Evolutionary conservation across 1,284 basidiomycete species (phyloP), one percentile per base, ranked within the genome.

Genomic region (Volvariella volvacea): DNA sequence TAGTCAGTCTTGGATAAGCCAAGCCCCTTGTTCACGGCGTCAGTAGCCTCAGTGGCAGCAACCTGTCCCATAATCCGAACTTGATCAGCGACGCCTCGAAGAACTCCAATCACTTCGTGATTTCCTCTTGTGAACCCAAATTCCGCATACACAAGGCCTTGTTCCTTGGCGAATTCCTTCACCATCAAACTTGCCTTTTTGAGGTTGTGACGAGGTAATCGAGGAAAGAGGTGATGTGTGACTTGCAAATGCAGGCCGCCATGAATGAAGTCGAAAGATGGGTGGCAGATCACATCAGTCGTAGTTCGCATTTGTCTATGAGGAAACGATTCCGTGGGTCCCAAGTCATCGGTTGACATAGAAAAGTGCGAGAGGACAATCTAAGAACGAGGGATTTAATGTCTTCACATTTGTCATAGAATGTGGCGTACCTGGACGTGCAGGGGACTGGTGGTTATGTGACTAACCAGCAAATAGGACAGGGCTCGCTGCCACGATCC

Each of bases 331-430:
- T 99, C 96, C 28, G 71, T 71, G 0, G 92, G 88, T 1, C 94
- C 94, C 19, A 98, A 73, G 59, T 98, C 95, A 8, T 76, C 86
- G 1, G 92, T 94, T 4, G 93, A 93, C 70, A 96, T 94, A 37
- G 91, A 90, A 66, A 96, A 99, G 68, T 99, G 95, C 2, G 94
- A 98, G 17, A 99, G 79, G 1, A 98, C 94, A 55, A 99, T 99
- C 91, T 97, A 22, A n/a, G 22, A 17, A 31, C 37, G 32, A 37
- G 42, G 41, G 50, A 37, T 9, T 15, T 17, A 19, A 17, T 28
- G 37, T 42, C 39, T 43, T 34, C 49, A 37, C 16, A 30, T 33
- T 22, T 22, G 17, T 48, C 16, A 43, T 9, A n/a, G 25, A n/a
- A 44, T 22, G 7, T 9, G 37, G 41, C 17, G 46, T 55, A 83